A percentile compares a stretch with the other conserved stretches of the same genome.
These are phyloP conservation scores for Podospora anserina DNA, from an alignment of 495 filamentous ascomycete genomes.

Conservation along the genomic window DNA sequence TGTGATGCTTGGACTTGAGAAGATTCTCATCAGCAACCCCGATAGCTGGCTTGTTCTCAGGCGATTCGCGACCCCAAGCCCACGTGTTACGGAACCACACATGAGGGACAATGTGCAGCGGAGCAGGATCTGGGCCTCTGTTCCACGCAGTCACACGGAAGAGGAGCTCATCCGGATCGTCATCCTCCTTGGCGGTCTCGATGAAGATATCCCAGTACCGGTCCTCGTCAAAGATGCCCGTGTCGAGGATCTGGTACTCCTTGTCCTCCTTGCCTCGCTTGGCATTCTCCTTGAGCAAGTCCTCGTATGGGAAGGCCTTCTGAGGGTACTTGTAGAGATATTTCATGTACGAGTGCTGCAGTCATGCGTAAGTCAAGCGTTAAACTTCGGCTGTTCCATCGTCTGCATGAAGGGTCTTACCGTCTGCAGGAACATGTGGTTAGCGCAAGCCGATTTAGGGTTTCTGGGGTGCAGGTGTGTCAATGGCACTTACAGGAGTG, in stretches of 20 bases:
- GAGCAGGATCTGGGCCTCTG: constrained; percentile 82
- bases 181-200: constrained; percentile 87
- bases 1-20: constrained; percentile 69
- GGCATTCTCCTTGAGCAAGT: constrained; percentile 79
- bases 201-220: constrained; percentile 97
- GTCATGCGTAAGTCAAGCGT: constrained; percentile 21
- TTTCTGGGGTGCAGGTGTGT: not conserved
- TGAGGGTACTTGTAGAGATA: constrained; percentile 97
- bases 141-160: constrained; percentile 98
- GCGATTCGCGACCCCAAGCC: constrained; percentile 78
- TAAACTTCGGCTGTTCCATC: constrained; percentile 11
- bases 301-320: constrained; percentile 83
- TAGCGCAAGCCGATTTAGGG: constrained; percentile 16
- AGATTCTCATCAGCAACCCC: constrained; percentile 59
- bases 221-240: constrained; percentile 86
- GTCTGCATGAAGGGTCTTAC: constrained; percentile 31
- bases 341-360: constrained; percentile 97
- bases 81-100: constrained; percentile 98
- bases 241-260: constrained; percentile 91
- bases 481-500: constrained; percentile 57
- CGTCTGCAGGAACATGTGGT: constrained; percentile 35
- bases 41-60: constrained; percentile 72
- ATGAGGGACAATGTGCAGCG: constrained; percentile 89
- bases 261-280: constrained; percentile 66
- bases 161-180: constrained; percentile 83